Base-by-base conservation (phyloP, 2,329 filamentous ascomycete genomes). In the Chrysosporium keratinophilum region DNA sequence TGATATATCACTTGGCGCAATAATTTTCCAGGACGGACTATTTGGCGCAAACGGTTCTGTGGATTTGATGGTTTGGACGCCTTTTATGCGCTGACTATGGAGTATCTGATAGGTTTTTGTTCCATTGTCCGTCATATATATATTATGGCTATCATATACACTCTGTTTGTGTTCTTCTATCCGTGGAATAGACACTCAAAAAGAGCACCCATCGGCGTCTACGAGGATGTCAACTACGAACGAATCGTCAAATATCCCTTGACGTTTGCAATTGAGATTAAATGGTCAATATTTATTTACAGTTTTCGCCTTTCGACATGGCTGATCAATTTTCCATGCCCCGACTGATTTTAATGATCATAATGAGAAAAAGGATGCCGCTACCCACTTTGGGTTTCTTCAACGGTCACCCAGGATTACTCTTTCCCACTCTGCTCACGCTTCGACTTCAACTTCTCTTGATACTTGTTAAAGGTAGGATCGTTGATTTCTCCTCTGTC, bases 381-480 rank as follows among this genome's bases (percentile, higher is more conserved):
- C 5, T 37, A 37, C 6, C 12, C 12, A 34, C n/a, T n/a, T n/a
- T n/a, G n/a, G n/a, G n/a, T n/a, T 2, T 10, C 3, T 19, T 12
- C 17, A 49, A 31, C 15, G 5, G 12, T 15, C n/a, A 43, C 44
- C 40, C 20, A 31, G 7, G 34, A 34, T 19, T 52, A 46, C 50
- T 45, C 42, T 9, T 15, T 34, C 17, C 31, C 31, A 14, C 50
- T 31, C 17, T 46, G 39, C 10, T 37, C 54, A 11, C 47, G 48
- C 44, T 76, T 73, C 65, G 84, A 72, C 71, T 83, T 78, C 67
- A 84, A 64, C 50, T 69, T 74, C 69, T 41, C 42, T 34, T 52
- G 33, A 41, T 33, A 15, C 15, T 52, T 52, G 4, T 52, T 42
- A 15, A 52, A 52, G 28, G 41, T 17, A 39, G 50, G 33, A 23